These are phyloP conservation scores for Penstemon barbatus DNA, from an alignment of 257 asterid genomes.

Conservation along the genomic window DNA sequence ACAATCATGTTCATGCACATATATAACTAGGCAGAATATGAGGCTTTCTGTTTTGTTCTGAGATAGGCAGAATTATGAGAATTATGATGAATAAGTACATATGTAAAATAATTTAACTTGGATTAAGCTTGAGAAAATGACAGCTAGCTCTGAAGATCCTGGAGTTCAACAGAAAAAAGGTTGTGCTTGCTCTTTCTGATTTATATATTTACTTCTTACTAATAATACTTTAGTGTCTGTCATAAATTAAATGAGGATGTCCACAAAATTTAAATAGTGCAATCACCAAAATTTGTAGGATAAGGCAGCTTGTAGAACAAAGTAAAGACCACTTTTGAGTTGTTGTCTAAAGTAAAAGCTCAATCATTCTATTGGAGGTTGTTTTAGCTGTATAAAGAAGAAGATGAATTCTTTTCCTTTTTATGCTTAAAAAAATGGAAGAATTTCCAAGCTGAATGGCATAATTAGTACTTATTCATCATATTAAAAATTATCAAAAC, in stretches of 20 bases:
- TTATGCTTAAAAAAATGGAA: conserved; percentile 1
- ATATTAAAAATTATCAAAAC: too few species aligned
- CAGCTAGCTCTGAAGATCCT: conserved; percentile 29
- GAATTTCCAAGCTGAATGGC: background rate
- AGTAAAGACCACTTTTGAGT: conserved; percentile 36
- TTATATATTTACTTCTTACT: background rate
- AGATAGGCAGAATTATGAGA: too few species aligned
- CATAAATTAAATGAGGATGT: background rate
- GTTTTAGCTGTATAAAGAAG: conserved; percentile 28
- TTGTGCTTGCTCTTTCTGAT: conserved; percentile 3
- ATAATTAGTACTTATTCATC: conserved; percentile 27
- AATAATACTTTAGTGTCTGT: conserved; percentile 13
- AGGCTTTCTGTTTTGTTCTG: too few species aligned
- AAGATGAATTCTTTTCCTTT: conserved; percentile 1
- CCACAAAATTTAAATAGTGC: conserved; percentile 31
- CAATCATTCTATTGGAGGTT: conserved; percentile 32
- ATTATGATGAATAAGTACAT: too few species aligned
- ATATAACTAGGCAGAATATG: too few species aligned
- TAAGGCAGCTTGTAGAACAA: conserved; percentile 34
- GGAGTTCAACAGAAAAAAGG: conserved; percentile 26
- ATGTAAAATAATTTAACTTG: too few species aligned
- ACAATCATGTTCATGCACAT: too few species aligned
- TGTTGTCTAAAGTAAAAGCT: conserved; percentile 35
- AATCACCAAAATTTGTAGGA: conserved; percentile 26
- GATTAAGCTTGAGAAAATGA: too few species aligned